Evolutionary conservation across 1,139 yeast species (phyloP).

Genomic region (Geotrichum macrosporum): DNA sequence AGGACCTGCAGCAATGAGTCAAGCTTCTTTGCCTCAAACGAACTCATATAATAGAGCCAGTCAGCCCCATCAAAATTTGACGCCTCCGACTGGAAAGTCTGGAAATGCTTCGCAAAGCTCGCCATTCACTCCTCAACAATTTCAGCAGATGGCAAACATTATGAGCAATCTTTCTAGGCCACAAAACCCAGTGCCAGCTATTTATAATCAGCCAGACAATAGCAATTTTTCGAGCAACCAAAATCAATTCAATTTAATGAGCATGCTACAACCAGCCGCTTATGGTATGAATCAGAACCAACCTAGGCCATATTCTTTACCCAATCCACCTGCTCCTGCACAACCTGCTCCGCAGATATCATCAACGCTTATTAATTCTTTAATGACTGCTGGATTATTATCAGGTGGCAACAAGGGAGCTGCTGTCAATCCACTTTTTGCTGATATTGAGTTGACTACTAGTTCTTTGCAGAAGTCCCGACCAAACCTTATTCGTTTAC

Average conservation of each 20-base stretch:
- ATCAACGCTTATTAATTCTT: conserved; percentile 13
- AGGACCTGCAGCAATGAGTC: conserved; percentile 5
- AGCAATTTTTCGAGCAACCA: no score
- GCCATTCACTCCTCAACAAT: conserved; percentile 9
- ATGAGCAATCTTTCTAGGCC: conserved; percentile 9
- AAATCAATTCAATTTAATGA: conserved; percentile 5
- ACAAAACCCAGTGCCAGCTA: background rate
- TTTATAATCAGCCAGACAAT: conserved; percentile 27
- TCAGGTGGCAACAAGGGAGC: conserved; percentile 4
- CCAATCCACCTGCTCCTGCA: background rate
- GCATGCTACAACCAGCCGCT: background rate
- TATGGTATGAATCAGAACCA: conserved; percentile 1
- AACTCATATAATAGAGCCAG: background rate
- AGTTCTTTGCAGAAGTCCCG: conserved; percentile 35
- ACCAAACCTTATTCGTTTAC: conserved; percentile 35
- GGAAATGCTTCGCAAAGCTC: background rate
- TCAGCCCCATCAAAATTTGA: background rate
- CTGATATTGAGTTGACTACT: conserved; percentile 31
- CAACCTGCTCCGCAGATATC: conserved; percentile 3
- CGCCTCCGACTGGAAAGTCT: conserved; percentile 7
- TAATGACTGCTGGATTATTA: conserved; percentile 19
- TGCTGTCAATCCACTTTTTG: conserved; percentile 12
- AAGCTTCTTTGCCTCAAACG: background rate
- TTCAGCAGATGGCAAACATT: conserved; percentile 15
- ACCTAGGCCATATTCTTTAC: background rate